phyloP scores from a whole-genome alignment of 495 filamentous ascomycete species.

The Xylona heveae region DNA sequence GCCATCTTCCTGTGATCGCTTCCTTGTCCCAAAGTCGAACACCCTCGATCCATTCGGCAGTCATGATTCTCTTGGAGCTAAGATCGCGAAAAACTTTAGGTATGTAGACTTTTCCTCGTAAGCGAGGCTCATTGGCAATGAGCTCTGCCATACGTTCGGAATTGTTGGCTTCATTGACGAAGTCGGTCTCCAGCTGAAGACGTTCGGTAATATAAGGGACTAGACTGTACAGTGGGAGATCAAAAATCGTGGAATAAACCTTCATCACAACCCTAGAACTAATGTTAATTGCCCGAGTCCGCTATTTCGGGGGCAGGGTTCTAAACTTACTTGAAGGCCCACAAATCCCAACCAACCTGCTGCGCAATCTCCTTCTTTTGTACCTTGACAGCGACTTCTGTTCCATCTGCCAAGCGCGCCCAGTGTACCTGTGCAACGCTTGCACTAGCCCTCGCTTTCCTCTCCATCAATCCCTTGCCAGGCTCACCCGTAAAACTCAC shows the following conservation, averaged over 20 bases:
- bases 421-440: slow-evolving; percentile 95
- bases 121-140: slow-evolving; percentile 52
- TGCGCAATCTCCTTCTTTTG: slow-evolving; percentile 85
- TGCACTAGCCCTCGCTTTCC: slow-evolving; percentile 65
- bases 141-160: slow-evolving; percentile 62
- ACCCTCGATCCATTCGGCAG: slow-evolving; percentile 94
- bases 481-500: slow-evolving; percentile 46
- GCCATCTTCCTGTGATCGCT: slow-evolving; percentile 49
- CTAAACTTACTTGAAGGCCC: slow-evolving; percentile 76
- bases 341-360: slow-evolving; percentile 84
- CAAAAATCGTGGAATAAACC: slow-evolving; percentile 62
- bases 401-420: slow-evolving; percentile 63
- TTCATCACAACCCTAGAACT: slow-evolving; percentile 40
- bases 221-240: slow-evolving; percentile 69
- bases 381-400: slow-evolving; percentile 85
- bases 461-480: slow-evolving; percentile 68
- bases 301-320: slow-evolving; percentile 4
- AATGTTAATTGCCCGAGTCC: not conserved
- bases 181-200: slow-evolving; percentile 80
- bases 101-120: slow-evolving; percentile 67
- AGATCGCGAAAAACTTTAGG: slow-evolving; percentile 67
- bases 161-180: slow-evolving; percentile 75
- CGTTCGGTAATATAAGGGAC: slow-evolving; percentile 82
- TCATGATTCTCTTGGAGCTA: slow-evolving; percentile 68
- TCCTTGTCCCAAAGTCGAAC: slow-evolving; percentile 79